Evolutionary conservation across 352 stramenopile species (phyloP), one percentile per base, ranked within the genome.

Genomic region (Phytophthora crassamura): DNA sequence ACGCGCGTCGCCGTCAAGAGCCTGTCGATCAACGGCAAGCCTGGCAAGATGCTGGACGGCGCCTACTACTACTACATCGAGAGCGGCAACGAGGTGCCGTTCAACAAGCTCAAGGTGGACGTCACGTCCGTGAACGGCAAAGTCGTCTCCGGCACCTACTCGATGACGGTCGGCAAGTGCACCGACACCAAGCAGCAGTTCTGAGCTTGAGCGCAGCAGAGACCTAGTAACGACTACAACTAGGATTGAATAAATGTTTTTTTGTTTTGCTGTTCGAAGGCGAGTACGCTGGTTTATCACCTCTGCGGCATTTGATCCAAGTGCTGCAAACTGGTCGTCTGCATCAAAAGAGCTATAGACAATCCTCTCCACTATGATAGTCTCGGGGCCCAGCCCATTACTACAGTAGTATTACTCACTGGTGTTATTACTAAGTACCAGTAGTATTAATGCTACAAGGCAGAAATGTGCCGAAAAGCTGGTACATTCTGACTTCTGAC

Each of bases 61-160:
- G 64, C 56, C 15, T 72, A 55, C 56, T 72, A 62, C 41, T 72
- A 63, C 64, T 54, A 67, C 49, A 72, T 72, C 20, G 36, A 72
- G 30, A 72, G 64, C 35, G 10, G 12, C 18, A 25, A 53, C 36
- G 16, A 67, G 49, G 56, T 72, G 48, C 35, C 63, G 9, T 71
- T 67, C 43, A 57, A 71, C 48, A 58, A 57, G 33, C 18, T 71
- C 25, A 67, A 62, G 56, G 63, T 71, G 41, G 35, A 47, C 9
- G 50, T 67, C 36, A 72, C 64, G 7, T 67, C 64, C 9, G 49
- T 72, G 6, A 12, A 53, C 5, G 64, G 63, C 20, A 39, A 62
- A 20, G 39, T 49, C 6, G 56, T 72, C 28, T 72, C 64, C 18
- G 57, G 56, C 30, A 72, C 64, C 48, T 72, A 67, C 56, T 72